These are phyloP conservation scores for Cutaneotrichosporon dermatis DNA, from an alignment of 1,284 basidiomycete genomes.

Conservation along the genomic window DNA sequence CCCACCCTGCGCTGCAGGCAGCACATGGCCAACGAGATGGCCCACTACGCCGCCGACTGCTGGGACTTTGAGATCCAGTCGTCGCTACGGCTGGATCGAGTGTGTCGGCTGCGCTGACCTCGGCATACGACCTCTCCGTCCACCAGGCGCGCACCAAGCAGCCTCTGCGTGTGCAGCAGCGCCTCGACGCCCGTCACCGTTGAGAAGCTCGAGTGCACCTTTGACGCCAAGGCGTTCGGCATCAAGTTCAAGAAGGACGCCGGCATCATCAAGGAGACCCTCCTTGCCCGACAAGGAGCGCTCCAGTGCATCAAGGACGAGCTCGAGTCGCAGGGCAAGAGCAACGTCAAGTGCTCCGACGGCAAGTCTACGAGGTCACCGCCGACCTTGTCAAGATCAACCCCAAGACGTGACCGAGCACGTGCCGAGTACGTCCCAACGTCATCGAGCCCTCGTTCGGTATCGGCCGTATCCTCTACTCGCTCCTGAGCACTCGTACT, in stretches of 20 bases:
- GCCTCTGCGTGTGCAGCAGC: constrained; percentile 74
- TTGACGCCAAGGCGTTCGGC: constrained; percentile 85
- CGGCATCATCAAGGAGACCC: constrained; percentile 63
- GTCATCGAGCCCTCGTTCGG: constrained; percentile 99
- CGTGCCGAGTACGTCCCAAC: constrained; percentile 88
- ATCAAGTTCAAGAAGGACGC: constrained; percentile 87
- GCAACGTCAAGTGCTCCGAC: constrained; percentile 53
- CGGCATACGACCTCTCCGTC: constrained; percentile 82
- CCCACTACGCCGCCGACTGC: constrained; percentile 97
- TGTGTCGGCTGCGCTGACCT: constrained; percentile 99
- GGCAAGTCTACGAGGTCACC: constrained; percentile 69
- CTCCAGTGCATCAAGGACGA: constrained; percentile 68
- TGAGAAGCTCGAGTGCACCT: constrained; percentile 69
- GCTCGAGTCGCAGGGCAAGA: constrained; percentile 52
- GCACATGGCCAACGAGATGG: constrained; percentile 98
- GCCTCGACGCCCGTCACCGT: constrained; percentile 69
- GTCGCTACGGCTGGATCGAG: constrained; percentile 94
- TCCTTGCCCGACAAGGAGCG: constrained; percentile 64
- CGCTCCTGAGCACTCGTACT: constrained; percentile 94
- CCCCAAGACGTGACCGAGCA: constrained; percentile 82
- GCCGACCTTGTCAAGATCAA: constrained; percentile 74
- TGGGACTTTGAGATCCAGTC: constrained; percentile 99
- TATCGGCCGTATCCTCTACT: constrained; percentile 92
- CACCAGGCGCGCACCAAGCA: constrained; percentile 58
- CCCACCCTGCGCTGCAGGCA: constrained; percentile 85